Conservation (phyloP, 2,329 filamentous ascomycete species). For the Clarireedia paspali region DNA sequence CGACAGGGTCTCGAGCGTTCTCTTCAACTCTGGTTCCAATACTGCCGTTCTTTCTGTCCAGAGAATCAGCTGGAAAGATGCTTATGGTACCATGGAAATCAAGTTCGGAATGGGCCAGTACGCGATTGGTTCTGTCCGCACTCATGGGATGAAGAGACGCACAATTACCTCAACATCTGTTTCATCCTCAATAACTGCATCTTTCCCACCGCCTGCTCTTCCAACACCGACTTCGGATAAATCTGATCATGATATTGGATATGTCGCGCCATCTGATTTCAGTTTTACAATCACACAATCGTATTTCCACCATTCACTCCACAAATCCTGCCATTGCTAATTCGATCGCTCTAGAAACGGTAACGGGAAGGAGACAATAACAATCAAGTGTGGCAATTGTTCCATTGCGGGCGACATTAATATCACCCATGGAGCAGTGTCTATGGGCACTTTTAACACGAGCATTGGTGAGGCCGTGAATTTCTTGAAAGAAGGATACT, state of each 20-base stretch:
- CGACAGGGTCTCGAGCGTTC: background rate
- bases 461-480: background rate
- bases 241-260: background rate
- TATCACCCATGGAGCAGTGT: slow-evolving; percentile 1
- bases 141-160: background rate
- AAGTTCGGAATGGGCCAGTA: slow-evolving; percentile 14
- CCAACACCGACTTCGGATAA: background rate
- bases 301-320: background rate
- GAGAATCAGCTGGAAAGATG: slow-evolving; percentile 10
- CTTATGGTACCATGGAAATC: slow-evolving; percentile 15
- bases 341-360: background rate
- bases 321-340: background rate
- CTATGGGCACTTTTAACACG: background rate
- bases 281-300: background rate
- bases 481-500: slow-evolving; percentile 5
- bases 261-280: background rate
- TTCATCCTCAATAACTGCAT: background rate
- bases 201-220: background rate
- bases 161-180: background rate
- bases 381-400: slow-evolving; percentile 5
- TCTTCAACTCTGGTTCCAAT: background rate
- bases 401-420: background rate
- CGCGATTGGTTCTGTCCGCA: slow-evolving; percentile 7
- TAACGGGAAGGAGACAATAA: background rate
- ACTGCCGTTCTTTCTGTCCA: slow-evolving; percentile 1